Evolutionary conservation across 1,284 basidiomycete species (phyloP).

Genomic region (Sphaerobolus stellatus): DNA sequence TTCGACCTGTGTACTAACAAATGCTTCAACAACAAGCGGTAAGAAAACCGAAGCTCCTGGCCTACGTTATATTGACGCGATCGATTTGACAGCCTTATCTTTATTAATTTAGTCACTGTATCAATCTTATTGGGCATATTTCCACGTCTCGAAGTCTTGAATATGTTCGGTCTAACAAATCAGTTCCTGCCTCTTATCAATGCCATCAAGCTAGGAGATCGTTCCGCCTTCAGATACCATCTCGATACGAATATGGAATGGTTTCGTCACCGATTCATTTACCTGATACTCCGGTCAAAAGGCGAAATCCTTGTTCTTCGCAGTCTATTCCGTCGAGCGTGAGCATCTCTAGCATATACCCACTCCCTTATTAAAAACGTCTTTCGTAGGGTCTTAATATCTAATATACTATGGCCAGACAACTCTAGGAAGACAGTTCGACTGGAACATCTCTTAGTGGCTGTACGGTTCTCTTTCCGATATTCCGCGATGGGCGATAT

Average conservation of each 20-base stretch:
- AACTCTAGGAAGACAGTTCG: slow-evolving; percentile 10
- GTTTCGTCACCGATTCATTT: slow-evolving; percentile 33
- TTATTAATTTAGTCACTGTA: slow-evolving; percentile 36
- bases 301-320: slow-evolving; percentile 42
- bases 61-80: neutral
- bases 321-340: slow-evolving; percentile 37
- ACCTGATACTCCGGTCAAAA: slow-evolving; percentile 38
- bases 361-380: neutral
- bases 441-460: slow-evolving; percentile 14
- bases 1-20: slow-evolving; percentile 22
- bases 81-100: slow-evolving; percentile 31
- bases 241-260: slow-evolving; percentile 32
- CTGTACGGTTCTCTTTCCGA: slow-evolving; percentile 14
- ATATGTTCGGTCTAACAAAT: slow-evolving; percentile 29
- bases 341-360: slow-evolving; percentile 16
- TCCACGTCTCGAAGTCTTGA: slow-evolving; percentile 25
- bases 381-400: neutral
- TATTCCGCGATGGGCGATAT: slow-evolving; percentile 19
- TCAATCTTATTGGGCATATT: slow-evolving; percentile 36
- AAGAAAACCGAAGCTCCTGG: neutral
- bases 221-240: slow-evolving; percentile 29
- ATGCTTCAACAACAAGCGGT: slow-evolving; percentile 17
- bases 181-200: slow-evolving; percentile 33
- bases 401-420: neutral
- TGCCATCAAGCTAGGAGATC: slow-evolving; percentile 34